Base-by-base conservation (phyloP, 2,329 filamentous ascomycete species). In the Cladophialophora exuberans region DNA sequence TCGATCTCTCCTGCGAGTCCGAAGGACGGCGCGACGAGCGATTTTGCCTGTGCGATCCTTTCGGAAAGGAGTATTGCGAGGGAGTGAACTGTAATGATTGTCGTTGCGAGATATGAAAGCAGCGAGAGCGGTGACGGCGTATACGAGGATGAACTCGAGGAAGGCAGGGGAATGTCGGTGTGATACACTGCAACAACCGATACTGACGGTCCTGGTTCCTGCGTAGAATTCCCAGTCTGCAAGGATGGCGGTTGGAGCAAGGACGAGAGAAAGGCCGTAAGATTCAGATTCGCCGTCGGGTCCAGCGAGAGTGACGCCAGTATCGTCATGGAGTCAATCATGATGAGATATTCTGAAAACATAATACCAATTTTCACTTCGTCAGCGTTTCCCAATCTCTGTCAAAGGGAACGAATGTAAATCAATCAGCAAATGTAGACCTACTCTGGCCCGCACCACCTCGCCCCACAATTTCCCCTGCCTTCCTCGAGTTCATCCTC, bases 81-180 rank as follows among this genome's bases (percentile, higher is more conserved):
- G 11, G 85, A 88, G 33, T 87, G 84, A 0, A 89, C 78, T 3
- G 83, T 85, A 56, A 97, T 79, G 49, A 97, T 82, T 3, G 90
- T 87, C 3, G 94, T 99, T n/a, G 92, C 89, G 54, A 97, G 84
- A 72, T 95, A 95, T 41, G 81, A 83, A 18, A 97, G 78, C 1
- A 91, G 76, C 1, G 85, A 85, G 10, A 95, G 78, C 0, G 90
- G 84, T 23, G 83, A 75, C 1, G 91, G 90, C 15, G 82, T 75
- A 71, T 72, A 80, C 30, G 67, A 54, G 43, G 50, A 45, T 5
- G 28, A 25, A 45, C 28, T 15, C 18, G 35, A 41, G 18, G 42
- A 39, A 3, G 68, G 71, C 50, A 84, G 71, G 1, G 90, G 87
- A 3, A 93, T 80, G 72, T 97, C 93, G 48, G 81, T 77, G 75